phyloP scores from a whole-genome alignment of 148 eudicot genomes.

The Spergularia bocconei region DNA sequence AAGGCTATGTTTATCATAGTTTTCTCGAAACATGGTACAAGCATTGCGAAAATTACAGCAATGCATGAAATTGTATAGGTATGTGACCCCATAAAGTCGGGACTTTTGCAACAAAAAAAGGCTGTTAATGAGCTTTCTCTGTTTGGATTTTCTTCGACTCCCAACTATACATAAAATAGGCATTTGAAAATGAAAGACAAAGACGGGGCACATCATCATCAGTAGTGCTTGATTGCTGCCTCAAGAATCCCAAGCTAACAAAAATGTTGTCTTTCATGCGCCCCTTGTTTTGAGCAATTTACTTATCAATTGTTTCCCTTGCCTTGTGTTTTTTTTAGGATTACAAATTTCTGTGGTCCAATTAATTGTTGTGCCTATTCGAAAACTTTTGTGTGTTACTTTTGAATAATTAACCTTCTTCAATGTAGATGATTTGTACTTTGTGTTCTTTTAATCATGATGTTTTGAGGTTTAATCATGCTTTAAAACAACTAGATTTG shows the following conservation, averaged over 20 bases:
- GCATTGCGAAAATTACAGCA: neutral
- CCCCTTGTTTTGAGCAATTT: neutral
- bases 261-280: neutral
- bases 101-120: constrained; percentile 3
- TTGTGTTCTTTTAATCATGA: too few species aligned
- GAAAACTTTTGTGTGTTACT: too few species aligned
- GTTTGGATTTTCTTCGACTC: constrained; percentile 10
- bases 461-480: too few species aligned
- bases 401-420: too few species aligned
- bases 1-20: too few species aligned
- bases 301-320: neutral
- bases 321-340: neutral
- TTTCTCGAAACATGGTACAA: too few species aligned
- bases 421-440: too few species aligned
- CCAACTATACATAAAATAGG: constrained; percentile 3
- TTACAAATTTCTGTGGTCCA: too few species aligned
- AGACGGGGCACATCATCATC: too few species aligned
- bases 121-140: constrained; percentile 10
- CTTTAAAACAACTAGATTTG: too few species aligned
- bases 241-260: constrained; percentile 10
- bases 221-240: neutral
- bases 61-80: constrained; percentile 2
- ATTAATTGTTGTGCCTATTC: too few species aligned
- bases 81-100: neutral
- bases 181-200: too few species aligned